phyloP scores from a whole-genome alignment of 2,329 filamentous ascomycete genomes.

The Stagonosporopsis chrysanthemi region DNA sequence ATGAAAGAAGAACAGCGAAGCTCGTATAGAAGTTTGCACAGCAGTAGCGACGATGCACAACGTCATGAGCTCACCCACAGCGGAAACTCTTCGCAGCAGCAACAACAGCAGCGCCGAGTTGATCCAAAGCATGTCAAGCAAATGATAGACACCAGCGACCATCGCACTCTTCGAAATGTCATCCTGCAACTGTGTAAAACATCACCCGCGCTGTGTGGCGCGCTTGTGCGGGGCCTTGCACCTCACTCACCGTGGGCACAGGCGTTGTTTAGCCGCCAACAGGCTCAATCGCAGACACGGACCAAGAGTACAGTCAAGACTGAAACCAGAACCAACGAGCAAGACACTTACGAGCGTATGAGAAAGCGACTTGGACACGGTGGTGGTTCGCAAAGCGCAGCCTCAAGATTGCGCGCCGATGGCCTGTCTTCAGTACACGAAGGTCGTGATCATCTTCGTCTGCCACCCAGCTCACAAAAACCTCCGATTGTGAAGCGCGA shows the following conservation, averaged over 20 bases:
- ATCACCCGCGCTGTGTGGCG: slow-evolving; percentile 44
- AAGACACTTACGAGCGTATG: slow-evolving; percentile 18
- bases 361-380: slow-evolving; percentile 10
- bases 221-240: slow-evolving; percentile 43
- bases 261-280: slow-evolving; percentile 22
- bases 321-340: slow-evolving; percentile 5
- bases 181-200: slow-evolving; percentile 40
- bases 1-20: slow-evolving; percentile 19
- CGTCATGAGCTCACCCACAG: slow-evolving; percentile 9
- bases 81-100: slow-evolving; percentile 6
- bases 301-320: slow-evolving; percentile 4
- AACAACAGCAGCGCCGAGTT: slow-evolving; percentile 21
- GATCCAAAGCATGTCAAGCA: slow-evolving; percentile 36
- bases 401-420: not conserved
- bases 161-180: slow-evolving; percentile 28
- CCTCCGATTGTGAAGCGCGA: slow-evolving; percentile 21
- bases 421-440: not conserved
- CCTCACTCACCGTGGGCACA: slow-evolving; percentile 40
- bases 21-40: not conserved
- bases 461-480: not conserved
- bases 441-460: not conserved
- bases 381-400: not conserved
- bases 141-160: slow-evolving; percentile 37
- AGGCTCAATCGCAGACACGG: slow-evolving; percentile 3
- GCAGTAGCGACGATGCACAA: slow-evolving; percentile 2